Evolutionary conservation across 2,329 filamentous ascomycete species (phyloP), one percentile per base, ranked within the genome.

Genomic region (Colletotrichum costaricense): DNA sequence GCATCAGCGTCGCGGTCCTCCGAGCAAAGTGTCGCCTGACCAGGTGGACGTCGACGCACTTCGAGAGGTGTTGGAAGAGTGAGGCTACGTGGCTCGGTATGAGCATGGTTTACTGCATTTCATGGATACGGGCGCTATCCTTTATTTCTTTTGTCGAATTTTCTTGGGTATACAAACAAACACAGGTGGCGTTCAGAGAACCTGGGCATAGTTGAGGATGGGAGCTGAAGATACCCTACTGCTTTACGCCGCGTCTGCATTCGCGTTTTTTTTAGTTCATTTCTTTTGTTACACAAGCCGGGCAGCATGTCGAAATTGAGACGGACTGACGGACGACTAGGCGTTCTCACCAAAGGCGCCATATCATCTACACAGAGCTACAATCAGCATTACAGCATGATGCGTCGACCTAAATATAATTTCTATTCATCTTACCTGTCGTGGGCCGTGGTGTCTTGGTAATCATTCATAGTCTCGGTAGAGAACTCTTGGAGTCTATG

Each of bases 41-140:
- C 82, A 81, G 1, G 80, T 94, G 26, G 91, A 94, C 78, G 85
- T 86, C 46, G 87, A 90, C 55, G 89, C 91, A 9, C 79, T 95
- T 76, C 85, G 84, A 74, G 91, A 93, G 77, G 89, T 85, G 59
- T 82, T 94, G 28, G 84, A 84, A 62, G 88, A 52, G 11, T 74
- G 42, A 74, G 24, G 58, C 42, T 71, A 9, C 56, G 26, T 35
- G 35, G 28, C 22, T 65, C 22, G 30, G 8, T 24, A 33, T 12
- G 24, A 42, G 30, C 8, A n/a, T 59, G 42, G 19, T 42, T 6
- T 33, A 19, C n/a, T 59, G 24, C 26, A 56, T 55, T 59, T 58
- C n/a, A 52, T n/a, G 35, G 28, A 28, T 24, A n/a, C 16, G 42
- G 35, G 63, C 28, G 26, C 42, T 56, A 4, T n/a, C 52, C 52